phyloP scores from a whole-genome alignment of 306 rosid species.

The Pyrus bretschneideri region DNA sequence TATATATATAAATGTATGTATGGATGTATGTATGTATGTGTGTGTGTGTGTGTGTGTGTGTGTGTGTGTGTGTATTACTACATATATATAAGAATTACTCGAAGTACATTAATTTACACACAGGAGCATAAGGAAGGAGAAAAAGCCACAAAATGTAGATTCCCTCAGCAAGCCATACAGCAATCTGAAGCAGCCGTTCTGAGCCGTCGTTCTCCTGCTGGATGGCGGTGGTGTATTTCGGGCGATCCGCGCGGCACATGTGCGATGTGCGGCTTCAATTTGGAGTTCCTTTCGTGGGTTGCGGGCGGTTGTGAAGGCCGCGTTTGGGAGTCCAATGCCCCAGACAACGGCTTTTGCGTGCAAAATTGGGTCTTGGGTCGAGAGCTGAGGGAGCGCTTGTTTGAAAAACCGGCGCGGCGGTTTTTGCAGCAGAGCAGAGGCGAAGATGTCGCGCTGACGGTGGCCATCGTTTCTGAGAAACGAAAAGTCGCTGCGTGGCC shows the following conservation, averaged over 20 bases:
- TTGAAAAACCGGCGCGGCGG: conserved; percentile 7
- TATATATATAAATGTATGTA: too few species aligned
- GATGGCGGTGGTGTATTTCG: conserved; percentile 24
- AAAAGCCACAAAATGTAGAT: conserved; percentile 76
- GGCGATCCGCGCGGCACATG: conserved; percentile 32
- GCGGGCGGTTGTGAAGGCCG: conserved; percentile 1
- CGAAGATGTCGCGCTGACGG: conserved; percentile 25
- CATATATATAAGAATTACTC: neutral
- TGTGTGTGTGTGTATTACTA: too few species aligned
- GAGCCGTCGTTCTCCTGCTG: conserved; percentile 23
- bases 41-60: too few species aligned
- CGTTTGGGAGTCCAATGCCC: neutral
- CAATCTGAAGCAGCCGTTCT: conserved; percentile 31
- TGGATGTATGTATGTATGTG: too few species aligned
- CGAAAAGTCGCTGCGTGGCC: conserved; percentile 21
- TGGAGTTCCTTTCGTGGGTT: neutral
- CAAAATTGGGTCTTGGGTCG: conserved; percentile 20
- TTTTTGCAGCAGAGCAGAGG: conserved; percentile 19
- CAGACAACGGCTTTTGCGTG: neutral
- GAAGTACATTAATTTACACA: neutral
- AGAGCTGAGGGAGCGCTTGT: conserved; percentile 19
- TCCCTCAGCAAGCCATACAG: conserved; percentile 60
- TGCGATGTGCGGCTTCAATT: conserved; percentile 4
- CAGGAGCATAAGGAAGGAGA: conserved; percentile 83
- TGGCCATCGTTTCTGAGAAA: conserved; percentile 16